A percentile compares a stretch with the other conserved stretches of the same genome.
phyloP scores from a whole-genome alignment of 306 rosid species.

The Fragaria iinumae region DNA sequence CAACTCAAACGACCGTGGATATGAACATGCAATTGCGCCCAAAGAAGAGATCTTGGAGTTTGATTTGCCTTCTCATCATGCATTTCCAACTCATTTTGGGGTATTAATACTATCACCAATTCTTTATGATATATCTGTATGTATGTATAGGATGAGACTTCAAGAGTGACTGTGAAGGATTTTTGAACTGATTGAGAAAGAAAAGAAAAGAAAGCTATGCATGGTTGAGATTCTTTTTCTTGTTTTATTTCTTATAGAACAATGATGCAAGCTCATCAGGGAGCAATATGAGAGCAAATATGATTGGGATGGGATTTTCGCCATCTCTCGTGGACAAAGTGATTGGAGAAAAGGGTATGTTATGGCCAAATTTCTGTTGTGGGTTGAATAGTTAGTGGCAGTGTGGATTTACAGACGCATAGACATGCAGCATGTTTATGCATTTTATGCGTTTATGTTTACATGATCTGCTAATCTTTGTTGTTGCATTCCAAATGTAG shows the following conservation, averaged over 20 bases:
- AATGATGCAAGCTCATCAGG: constrained; percentile 78
- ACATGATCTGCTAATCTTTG: neutral
- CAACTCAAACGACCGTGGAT: constrained; percentile 34
- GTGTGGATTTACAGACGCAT: neutral
- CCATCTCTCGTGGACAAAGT: constrained; percentile 76
- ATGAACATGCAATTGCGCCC: constrained; percentile 40
- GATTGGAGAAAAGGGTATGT: constrained; percentile 76
- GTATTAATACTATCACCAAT: constrained; percentile 28
- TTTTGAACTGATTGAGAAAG: neutral
- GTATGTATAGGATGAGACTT: neutral
- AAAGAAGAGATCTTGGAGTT: constrained; percentile 67
- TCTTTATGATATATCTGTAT: neutral
- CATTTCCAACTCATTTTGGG: constrained; percentile 46
- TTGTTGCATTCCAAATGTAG: constrained; percentile 40
- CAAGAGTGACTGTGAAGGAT: neutral
- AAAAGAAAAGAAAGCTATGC: neutral
- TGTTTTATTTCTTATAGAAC: constrained; percentile 35
- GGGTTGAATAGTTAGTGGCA: neutral
- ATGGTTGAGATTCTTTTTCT: neutral
- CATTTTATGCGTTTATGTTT: neutral
- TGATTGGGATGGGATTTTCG: constrained; percentile 84
- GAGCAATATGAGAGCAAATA: constrained; percentile 51
- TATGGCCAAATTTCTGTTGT: constrained; percentile 18
- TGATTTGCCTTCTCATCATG: constrained; percentile 38
- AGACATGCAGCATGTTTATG: neutral